phyloP scores from a whole-genome alignment of 1,284 basidiomycete species.

The Moesziomyces sp. region DNA sequence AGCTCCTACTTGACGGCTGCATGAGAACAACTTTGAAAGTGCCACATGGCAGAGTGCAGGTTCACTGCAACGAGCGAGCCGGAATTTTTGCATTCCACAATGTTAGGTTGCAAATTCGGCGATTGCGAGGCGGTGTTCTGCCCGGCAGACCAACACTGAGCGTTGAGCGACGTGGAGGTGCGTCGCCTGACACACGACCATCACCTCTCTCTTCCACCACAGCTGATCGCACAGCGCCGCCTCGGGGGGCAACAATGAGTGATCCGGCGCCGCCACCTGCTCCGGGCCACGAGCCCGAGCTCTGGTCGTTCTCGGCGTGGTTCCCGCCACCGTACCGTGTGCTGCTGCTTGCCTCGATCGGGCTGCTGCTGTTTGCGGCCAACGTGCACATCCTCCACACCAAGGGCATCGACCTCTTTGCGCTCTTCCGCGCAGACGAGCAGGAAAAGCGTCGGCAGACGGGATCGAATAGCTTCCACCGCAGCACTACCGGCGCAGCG shows the following conservation, averaged over 20 bases:
- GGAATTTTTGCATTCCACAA: too few species aligned
- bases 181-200: too few species aligned
- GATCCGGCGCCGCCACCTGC: constrained; percentile 21
- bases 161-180: too few species aligned
- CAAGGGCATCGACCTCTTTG: constrained; percentile 59
- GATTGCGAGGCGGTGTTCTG: too few species aligned
- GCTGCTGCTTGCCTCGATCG: constrained; percentile 57
- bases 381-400: constrained; percentile 46
- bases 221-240: too few species aligned
- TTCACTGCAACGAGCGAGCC: background rate
- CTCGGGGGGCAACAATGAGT: constrained; percentile 11
- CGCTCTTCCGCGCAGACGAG: constrained; percentile 15
- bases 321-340: constrained; percentile 65
- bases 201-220: too few species aligned
- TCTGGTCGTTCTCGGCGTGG: constrained; percentile 53
- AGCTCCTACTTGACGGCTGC: too few species aligned
- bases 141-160: too few species aligned
- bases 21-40: too few species aligned
- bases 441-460: constrained; percentile 22
- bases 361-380: constrained; percentile 55
- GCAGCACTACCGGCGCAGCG: constrained; percentile 15
- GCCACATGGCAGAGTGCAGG: too few species aligned
- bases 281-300: constrained; percentile 18
- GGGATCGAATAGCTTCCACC: constrained; percentile 6
- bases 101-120: too few species aligned